Evolutionary conservation across 805 yeast genomes (phyloP).

Genomic region (Candida ascalaphidarum): DNA sequence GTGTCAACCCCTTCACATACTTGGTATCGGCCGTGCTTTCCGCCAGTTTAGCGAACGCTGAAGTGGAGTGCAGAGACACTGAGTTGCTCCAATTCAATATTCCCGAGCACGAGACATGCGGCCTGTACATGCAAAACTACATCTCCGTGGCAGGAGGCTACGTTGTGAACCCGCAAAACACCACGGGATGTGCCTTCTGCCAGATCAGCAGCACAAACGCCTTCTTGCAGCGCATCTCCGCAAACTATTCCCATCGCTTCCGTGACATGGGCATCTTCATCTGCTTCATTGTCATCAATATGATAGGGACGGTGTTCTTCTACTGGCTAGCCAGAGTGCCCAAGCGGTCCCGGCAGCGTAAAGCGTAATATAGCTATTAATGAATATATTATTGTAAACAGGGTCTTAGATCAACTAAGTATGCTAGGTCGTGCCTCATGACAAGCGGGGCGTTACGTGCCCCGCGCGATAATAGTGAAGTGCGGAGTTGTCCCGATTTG

Average conservation of each 20-base stretch:
- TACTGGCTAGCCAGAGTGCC: slow-evolving; percentile 74
- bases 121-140: slow-evolving; percentile 16
- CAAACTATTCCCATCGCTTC: slow-evolving; percentile 48
- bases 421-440: too few species aligned
- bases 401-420: too few species aligned
- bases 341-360: slow-evolving; percentile 40
- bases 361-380: too few species aligned
- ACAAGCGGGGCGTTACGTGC: too few species aligned
- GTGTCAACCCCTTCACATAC: slow-evolving; percentile 59
- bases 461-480: too few species aligned
- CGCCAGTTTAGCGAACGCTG: slow-evolving; percentile 17
- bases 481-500: too few species aligned
- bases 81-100: slow-evolving; percentile 16
- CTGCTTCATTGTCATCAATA: slow-evolving; percentile 35
- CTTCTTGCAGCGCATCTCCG: slow-evolving; percentile 40
- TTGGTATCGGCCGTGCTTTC: slow-evolving; percentile 46
- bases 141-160: slow-evolving; percentile 19
- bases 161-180: slow-evolving; percentile 5
- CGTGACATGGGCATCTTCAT: slow-evolving; percentile 55
- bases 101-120: slow-evolving; percentile 15
- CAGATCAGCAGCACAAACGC: slow-evolving; percentile 47
- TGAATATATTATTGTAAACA: too few species aligned
- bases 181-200: slow-evolving; percentile 56
- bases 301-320: slow-evolving; percentile 19
- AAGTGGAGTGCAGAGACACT: slow-evolving; percentile 26